Conservation (phyloP, 2,329 filamentous ascomycete genomes). For the Pyrenochaeta sp. region DNA sequence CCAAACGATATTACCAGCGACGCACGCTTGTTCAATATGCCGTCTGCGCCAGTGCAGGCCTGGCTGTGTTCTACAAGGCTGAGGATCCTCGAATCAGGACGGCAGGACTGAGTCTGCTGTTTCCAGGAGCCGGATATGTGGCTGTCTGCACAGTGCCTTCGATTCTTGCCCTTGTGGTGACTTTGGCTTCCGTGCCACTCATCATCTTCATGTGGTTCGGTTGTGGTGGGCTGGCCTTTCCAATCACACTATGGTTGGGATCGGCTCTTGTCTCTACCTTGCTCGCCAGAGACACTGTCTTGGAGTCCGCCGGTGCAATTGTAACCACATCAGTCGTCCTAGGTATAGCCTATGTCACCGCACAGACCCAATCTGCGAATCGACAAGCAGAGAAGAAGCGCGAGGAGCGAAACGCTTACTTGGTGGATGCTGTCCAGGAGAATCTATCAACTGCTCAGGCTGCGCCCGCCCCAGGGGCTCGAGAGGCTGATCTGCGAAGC, state of each 20-base stretch:
- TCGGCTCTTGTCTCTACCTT: conserved; percentile 7
- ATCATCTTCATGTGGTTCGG: conserved; percentile 26
- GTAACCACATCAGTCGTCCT: conserved; percentile 6
- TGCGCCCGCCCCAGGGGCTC: conserved; percentile 9
- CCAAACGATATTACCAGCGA: conserved; percentile 14
- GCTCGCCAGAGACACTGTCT: conserved; percentile 12
- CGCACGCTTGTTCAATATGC: conserved; percentile 20
- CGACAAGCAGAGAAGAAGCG: conserved; percentile 7
- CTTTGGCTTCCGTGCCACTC: conserved; percentile 14
- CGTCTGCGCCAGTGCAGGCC: conserved; percentile 6
- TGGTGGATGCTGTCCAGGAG: conserved; percentile 11
- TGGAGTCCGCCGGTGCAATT: conserved; percentile 13
- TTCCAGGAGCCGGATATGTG: conserved; percentile 23
- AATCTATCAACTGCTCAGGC: conserved; percentile 4
- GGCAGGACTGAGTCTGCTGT: conserved; percentile 16
- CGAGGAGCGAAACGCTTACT: conserved; percentile 15
- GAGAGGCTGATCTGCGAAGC: conserved; percentile 10
- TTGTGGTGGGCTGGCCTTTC: conserved; percentile 20
- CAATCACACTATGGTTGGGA: conserved; percentile 12
- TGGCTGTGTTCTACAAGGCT: conserved; percentile 17
- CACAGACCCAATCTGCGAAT: conserved; percentile 6
- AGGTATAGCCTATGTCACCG: conserved; percentile 8
- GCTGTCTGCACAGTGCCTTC: conserved; percentile 16
- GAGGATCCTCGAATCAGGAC: conserved; percentile 8
- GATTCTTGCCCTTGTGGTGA: conserved; percentile 11